Evolutionary conservation across 306 rosid genomes (phyloP), one percentile per base, ranked within the genome.

Genomic region (Quercus ilex): DNA sequence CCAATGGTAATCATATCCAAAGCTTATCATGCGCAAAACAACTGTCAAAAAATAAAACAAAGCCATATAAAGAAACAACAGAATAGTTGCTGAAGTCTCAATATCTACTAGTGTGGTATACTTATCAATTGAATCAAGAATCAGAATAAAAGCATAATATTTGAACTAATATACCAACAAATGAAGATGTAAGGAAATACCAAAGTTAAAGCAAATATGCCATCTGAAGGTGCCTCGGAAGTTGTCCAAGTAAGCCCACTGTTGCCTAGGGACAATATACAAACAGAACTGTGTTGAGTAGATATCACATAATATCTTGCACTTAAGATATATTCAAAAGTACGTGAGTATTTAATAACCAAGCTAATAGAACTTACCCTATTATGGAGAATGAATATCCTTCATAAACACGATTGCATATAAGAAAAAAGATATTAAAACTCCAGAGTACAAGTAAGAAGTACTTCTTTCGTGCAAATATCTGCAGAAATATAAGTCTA

Each of bases 171-270:
- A 14, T 15, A 8, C 35, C 56, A 78, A 69, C 55, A 68, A 49
- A 78, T 3, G 30, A 83, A 82, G 1, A 18, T 70, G 73, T 18
- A 78, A 76, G 52, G 58, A 30, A 74, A 55, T 91, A 95, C 99
- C 99, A 74, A 95, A 92, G 89, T 95, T 95, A 76, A 95, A 95
- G 86, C 98, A 92, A 83, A 93, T 95, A 74, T 95, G 99, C 99
- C 98, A 95, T 83, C 97, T 88, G 80, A 95, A 95, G 80, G 96
- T 85, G 81, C 98, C 98, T 69, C 97, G 90, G 79, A 73, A 92
- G 80, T 87, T 82, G 85, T 95, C 96, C 94, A 95, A 82, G 79
- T 80, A 85, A 76, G 88, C 81, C 96, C 91, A 95, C 28, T 76
- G 86, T 82, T 89, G 86, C 83, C 98, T 92, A 78, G 25, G 33